Percentiles rank a stretch among this genome's conserved stretches.
Evolutionary conservation across 257 asterid species (phyloP).

Genomic region (Gentiana straminea): DNA sequence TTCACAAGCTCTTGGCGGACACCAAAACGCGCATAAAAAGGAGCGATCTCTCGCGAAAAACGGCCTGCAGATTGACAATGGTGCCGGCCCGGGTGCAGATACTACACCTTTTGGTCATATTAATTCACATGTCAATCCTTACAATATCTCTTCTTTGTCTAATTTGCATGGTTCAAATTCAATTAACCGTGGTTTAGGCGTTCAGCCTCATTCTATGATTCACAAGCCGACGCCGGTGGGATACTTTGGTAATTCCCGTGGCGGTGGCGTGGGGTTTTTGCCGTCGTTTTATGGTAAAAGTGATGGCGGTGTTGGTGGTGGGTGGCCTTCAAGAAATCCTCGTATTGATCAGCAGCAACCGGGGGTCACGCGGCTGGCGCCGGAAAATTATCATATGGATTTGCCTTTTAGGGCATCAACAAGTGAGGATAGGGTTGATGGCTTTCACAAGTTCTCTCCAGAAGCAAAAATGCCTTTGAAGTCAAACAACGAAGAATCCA

Average conservation of each 20-base stretch:
- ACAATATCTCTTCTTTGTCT: conserved; percentile 60
- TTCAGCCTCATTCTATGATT: conserved; percentile 60
- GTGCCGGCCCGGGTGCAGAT: conserved; percentile 5
- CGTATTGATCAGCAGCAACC: conserved; percentile 44
- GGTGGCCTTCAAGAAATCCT: conserved; percentile 32
- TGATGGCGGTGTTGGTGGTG: conserved; percentile 1
- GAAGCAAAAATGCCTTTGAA: conserved; percentile 23
- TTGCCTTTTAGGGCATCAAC: conserved; percentile 17
- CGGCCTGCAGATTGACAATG: conserved; percentile 9
- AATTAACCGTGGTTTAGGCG: conserved; percentile 40
- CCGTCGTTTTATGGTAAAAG: conserved; percentile 18
- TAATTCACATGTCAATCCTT: conserved; percentile 4
- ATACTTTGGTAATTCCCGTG: neutral
- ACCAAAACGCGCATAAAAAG: conserved; percentile 87
- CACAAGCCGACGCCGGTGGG: conserved; percentile 32
- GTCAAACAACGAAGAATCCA: conserved; percentile 39
- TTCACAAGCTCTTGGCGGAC: conserved; percentile 95
- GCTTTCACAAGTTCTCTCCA: conserved; percentile 24
- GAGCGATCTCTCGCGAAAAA: conserved; percentile 75
- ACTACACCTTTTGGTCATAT: conserved; percentile 4
- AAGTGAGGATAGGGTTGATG: conserved; percentile 37
- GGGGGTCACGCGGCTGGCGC: conserved; percentile 32
- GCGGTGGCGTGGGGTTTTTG: neutral
- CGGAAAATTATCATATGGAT: conserved; percentile 19
- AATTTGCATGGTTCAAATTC: conserved; percentile 34